These are phyloP conservation scores for Boletellus ananiceps DNA, from an alignment of 768 basidiomycete species.

Conservation along the genomic window DNA sequence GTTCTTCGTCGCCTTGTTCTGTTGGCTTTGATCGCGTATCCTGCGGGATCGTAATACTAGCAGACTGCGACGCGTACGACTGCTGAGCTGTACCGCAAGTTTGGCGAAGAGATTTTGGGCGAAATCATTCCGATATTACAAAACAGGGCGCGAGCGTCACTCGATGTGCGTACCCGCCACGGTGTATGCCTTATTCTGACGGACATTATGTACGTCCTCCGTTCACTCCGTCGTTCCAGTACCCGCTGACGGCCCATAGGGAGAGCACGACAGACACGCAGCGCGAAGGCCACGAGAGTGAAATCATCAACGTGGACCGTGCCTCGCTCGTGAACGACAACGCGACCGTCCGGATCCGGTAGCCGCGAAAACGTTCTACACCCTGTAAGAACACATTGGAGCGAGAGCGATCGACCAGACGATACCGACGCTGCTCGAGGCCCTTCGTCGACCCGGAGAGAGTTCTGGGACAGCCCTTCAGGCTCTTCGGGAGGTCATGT, in stretches of 20 bases:
- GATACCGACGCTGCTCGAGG: constrained; percentile 90
- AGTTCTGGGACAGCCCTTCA: no score
- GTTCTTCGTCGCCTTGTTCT: background rate
- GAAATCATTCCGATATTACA: constrained; percentile 62
- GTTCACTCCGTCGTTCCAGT: no score
- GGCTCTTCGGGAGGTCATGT: no score
- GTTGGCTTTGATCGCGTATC: constrained; percentile 24
- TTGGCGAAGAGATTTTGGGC: constrained; percentile 84
- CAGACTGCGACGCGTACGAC: constrained; percentile 89
- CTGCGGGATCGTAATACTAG: constrained; percentile 35
- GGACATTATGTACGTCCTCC: no score
- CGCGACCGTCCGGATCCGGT: constrained; percentile 79
- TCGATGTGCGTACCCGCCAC: constrained; percentile 62
- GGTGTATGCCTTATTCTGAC: constrained; percentile 78
- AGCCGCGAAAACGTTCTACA: constrained; percentile 86
- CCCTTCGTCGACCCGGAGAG: constrained; percentile 87
- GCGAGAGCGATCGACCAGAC: constrained; percentile 92
- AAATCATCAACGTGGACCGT: constrained; percentile 75
- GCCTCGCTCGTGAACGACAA: constrained; percentile 85
- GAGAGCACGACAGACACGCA: no score
- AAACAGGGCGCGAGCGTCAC: constrained; percentile 40
- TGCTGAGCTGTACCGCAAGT: constrained; percentile 88
- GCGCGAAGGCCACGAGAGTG: constrained; percentile 69
- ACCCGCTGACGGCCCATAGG: no score
- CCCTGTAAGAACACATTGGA: constrained; percentile 88